These are phyloP conservation scores for Trichosporon sp. DNA, from an alignment of 1,284 basidiomycete species.

Conservation along the genomic window DNA sequence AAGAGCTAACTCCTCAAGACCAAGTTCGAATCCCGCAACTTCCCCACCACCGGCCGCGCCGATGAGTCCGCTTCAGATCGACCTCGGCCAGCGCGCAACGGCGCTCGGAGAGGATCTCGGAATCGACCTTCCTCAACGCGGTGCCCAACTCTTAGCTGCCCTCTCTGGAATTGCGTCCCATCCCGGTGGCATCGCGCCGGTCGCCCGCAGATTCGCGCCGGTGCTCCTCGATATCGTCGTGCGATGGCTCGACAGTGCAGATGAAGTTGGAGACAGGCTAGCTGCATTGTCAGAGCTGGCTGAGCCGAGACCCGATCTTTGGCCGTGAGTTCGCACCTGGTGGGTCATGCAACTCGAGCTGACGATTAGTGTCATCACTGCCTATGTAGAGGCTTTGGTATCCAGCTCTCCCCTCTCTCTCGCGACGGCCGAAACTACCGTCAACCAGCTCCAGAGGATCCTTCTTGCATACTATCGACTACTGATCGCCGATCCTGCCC, in stretches of 20 bases:
- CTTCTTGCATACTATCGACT: conserved; percentile 77
- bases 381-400: conserved; percentile 19
- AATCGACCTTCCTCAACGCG: background rate
- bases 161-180: conserved; percentile 22
- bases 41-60: background rate
- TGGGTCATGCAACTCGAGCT: background rate
- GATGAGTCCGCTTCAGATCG: conserved; percentile 8
- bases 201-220: conserved; percentile 34
- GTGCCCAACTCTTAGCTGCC: conserved; percentile 20
- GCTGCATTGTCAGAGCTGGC: conserved; percentile 29
- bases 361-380: conserved; percentile 20
- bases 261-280: conserved; percentile 31
- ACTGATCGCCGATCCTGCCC: conserved; percentile 62
- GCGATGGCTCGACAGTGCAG: conserved; percentile 31
- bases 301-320: conserved; percentile 34
- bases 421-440: conserved; percentile 24
- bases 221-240: conserved; percentile 37
- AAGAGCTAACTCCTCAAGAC: conserved; percentile 6
- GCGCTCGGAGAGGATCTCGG: conserved; percentile 9
- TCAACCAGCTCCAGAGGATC: conserved; percentile 53
- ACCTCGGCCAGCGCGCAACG: conserved; percentile 6
- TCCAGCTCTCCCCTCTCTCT: conserved; percentile 26
- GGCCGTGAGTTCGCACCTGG: conserved; percentile 32
- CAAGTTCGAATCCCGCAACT: background rate
- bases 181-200: conserved; percentile 20